Evolutionary conservation across 164 flowering plant genomes (phyloP), one percentile per base, ranked within the genome.

Genomic region (Chloranthus sessilifolius): DNA sequence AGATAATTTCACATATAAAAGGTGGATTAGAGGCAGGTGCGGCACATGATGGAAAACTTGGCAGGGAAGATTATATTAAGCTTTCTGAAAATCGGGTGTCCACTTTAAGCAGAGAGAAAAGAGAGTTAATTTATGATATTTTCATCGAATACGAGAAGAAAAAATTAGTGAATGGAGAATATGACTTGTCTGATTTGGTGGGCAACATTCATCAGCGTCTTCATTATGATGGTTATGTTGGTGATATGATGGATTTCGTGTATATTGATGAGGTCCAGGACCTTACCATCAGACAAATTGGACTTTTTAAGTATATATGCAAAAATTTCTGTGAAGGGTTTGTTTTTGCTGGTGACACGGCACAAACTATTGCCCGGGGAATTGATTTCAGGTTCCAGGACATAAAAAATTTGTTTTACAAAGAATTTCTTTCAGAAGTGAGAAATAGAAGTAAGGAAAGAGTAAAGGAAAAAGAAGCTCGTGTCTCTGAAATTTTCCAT

Each of bases 211-310:
- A 81, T 53, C 41, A 20, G 12, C 77, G 89, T 17, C 66, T 87
- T 3, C 51, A 46, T 29, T 8, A 50, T 34, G 73, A 58, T 47
- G 55, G 37, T 2, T 75, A 65, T 40, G 41, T 16, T 17, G 88
- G 87, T 19, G 74, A 71, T 15, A 35, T 43, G 17, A 59, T 87
- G 63, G 85, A 87, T 58, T 87, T 75, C 63, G 82, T 84, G 0
- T 87, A 83, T 59, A 70, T 87, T 41, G 96, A 87, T 64, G 96
- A 87, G 58, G 95, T 83, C 22, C 91, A 87, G 46, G 95, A 87
- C 67, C 77, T 87, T 1, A 83, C 87, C 0, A 80, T 82, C 87
- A 72, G 81, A 24, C 96, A 87, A 40, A 72, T 87, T 54, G 65
- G 81, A 29, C 79, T 87, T 25, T 80, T 87, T 57, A 81, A 77